A percentile compares a stretch with the other conserved stretches of the same genome.
Conservation (phyloP, 2,329 filamentous ascomycete genomes). For the Dryadomyces sulphureus region DNA sequence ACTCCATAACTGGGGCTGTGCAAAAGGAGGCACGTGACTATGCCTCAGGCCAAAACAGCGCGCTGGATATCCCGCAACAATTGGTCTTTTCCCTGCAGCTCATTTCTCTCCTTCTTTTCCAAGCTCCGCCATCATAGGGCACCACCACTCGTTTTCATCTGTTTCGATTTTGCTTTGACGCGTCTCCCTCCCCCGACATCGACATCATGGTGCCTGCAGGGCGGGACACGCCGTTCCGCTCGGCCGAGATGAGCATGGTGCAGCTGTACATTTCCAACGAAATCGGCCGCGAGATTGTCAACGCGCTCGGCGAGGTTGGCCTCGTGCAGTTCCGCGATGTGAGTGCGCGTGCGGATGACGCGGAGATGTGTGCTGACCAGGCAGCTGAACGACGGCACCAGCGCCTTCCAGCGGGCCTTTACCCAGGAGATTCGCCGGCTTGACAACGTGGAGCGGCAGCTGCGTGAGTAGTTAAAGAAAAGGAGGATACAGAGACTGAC, state of each 20-base stretch:
- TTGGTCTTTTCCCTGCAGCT: constrained; percentile 1
- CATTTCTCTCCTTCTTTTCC: neutral
- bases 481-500: neutral
- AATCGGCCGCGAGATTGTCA: constrained; percentile 95
- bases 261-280: constrained; percentile 99
- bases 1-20: neutral
- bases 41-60: constrained; percentile 10
- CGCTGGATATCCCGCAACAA: constrained; percentile 9
- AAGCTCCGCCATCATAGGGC: constrained; percentile 6
- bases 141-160: constrained; percentile 2
- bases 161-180: neutral
- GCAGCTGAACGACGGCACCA: constrained; percentile 83
- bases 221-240: constrained; percentile 96
- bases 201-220: constrained; percentile 44
- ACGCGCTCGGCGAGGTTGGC: constrained; percentile 87
- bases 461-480: constrained; percentile 47
- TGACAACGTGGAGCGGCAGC: constrained; percentile 95
- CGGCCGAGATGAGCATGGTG: constrained; percentile 99
- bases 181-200: neutral
- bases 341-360: constrained; percentile 20
- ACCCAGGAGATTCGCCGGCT: constrained; percentile 94
- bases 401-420: constrained; percentile 91
- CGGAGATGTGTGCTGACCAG: constrained; percentile 8
- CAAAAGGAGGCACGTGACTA: too few species aligned
- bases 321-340: constrained; percentile 97